Evolutionary conservation across 495 filamentous ascomycete species (phyloP), one percentile per base, ranked within the genome.

Genomic region (Parachaetomium inaequale): DNA sequence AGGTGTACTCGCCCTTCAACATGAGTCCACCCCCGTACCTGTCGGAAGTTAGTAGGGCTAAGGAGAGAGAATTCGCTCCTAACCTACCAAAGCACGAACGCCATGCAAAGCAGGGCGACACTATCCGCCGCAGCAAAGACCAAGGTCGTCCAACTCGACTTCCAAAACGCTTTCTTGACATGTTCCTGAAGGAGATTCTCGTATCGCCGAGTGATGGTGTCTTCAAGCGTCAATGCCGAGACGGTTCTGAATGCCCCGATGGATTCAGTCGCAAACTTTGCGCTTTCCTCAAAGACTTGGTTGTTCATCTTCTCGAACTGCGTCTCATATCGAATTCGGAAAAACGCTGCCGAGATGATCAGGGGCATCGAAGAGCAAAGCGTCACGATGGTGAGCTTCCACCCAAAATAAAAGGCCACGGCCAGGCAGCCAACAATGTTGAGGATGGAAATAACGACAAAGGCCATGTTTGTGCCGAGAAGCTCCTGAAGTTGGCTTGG

Each of bases 401-500:
- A 85, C 25, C 82, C 83, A 55, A 85, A 79, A 62, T 76, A 76
- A 60, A 85, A 79, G 7, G 81, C 78, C 45, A 86, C 74, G 21
- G 75, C 68, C 21, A 79, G 58, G 47, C 78, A 82, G 38, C 78
- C 78, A 7, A 81, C 57, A 15, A 85, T 68, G 42, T 76, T 83
- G 53, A 83, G 65, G 12, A 81, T 55, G 2, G 80, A 82, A 52
- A 82, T 78, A 34, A 78, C 69, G 17, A 79, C 76, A 55, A 85
- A 75, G 14, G 77, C 76, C 68, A 82, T 76, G 50, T 84, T 82
- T 7, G 75, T 77, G n/a, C 85, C 83, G 0, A 88, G 68, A 4
- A 89, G 65, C 55, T 88, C 84, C 64, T 89, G 82, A 0, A 91
- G 73, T 46, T 85, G 83, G 25, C 77, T 83, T 0, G 87, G 81